Evolutionary conservation across 805 yeast genomes (phyloP).

Genomic region (Metschnikowia santaceciliae): DNA sequence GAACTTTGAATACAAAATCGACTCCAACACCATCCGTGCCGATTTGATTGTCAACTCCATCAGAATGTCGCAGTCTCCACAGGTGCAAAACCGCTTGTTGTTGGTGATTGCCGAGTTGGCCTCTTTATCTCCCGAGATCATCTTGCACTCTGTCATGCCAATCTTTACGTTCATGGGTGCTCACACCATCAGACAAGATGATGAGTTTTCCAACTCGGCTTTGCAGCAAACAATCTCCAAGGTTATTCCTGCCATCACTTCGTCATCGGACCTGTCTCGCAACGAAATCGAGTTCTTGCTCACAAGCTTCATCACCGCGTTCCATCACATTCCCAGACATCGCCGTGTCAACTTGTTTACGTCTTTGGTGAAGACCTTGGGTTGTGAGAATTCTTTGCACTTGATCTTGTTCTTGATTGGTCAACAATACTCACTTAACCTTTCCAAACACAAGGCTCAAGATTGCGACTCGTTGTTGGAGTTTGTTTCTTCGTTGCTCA

Average conservation of each 20-base stretch:
- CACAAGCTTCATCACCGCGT: constrained; percentile 89
- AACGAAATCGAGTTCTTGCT: constrained; percentile 77
- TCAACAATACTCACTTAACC: constrained; percentile 58
- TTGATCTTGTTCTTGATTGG: constrained; percentile 75
- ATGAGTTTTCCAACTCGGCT: constrained; percentile 88
- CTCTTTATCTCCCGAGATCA: constrained; percentile 81
- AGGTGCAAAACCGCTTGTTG: constrained; percentile 84
- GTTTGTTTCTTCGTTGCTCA: constrained; percentile 66
- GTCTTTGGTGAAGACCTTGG: constrained; percentile 72
- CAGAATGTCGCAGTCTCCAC: constrained; percentile 85
- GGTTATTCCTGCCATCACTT: constrained; percentile 81
- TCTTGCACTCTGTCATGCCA: constrained; percentile 97
- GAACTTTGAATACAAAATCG: constrained; percentile 37
- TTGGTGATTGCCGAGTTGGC: constrained; percentile 87
- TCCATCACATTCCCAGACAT: constrained; percentile 93
- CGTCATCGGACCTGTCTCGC: constrained; percentile 43
- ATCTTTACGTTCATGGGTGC: constrained; percentile 99
- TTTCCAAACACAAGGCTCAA: constrained; percentile 51
- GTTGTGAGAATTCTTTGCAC: constrained; percentile 62
- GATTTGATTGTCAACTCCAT: constrained; percentile 89
- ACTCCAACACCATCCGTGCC: constrained; percentile 71
- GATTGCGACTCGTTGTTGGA: constrained; percentile 70
- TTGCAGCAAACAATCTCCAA: constrained; percentile 86
- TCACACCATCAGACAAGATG: constrained; percentile 93
- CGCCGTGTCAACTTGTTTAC: constrained; percentile 84